Evolutionary conservation across 768 basidiomycete species (phyloP), one percentile per base, ranked within the genome.

Genomic region (Hygrophoropsis aurantiaca): DNA sequence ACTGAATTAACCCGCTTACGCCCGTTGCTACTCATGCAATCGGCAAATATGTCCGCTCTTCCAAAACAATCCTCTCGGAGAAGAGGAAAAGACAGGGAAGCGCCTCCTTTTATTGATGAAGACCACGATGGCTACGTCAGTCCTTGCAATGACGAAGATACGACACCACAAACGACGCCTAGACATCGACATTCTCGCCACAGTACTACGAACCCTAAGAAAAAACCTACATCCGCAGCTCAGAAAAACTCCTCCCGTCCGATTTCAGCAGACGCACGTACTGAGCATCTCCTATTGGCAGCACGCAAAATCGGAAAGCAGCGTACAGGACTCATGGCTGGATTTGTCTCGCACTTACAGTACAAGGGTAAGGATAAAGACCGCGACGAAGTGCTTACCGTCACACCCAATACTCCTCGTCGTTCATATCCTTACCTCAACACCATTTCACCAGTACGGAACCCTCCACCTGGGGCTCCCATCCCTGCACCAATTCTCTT

Each of bases 261-360:
- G 33, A 48, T 77, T 36, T 61, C 74, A 51, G 68, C 83, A 2
- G 88, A 90, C 51, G 88, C 87, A 4, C 77, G 84, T 38, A 73
- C 76, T 0, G 87, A 90, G 55, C 86, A 86, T 55, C 66, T 89
- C 10, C 71, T 90, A 2, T 68, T 86, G 11, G 87, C 87, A 3
- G 82, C 85, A 8, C 78, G 85, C n/a, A 81, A 70, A 44, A 73
- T 88, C 3, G 87, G 87, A 4, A 75, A 79, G 25, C 73, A 80
- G 44, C 78, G 86, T 7, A 77, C 81, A 1, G 74, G 74, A 4
- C 59, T 79, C n/a, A 59, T 82, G 18, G 74, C 80, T 0, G 83
- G 84, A 5, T 60, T 81, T 55, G 59, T 69, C 16, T 16, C 36
- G 42, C 27, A 30, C 6, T 30, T 13, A 6, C 27, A 30, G 13